Evolutionary conservation across 2,329 filamentous ascomycete genomes (phyloP).

Genomic region (Torrubiella hemipterigena): DNA sequence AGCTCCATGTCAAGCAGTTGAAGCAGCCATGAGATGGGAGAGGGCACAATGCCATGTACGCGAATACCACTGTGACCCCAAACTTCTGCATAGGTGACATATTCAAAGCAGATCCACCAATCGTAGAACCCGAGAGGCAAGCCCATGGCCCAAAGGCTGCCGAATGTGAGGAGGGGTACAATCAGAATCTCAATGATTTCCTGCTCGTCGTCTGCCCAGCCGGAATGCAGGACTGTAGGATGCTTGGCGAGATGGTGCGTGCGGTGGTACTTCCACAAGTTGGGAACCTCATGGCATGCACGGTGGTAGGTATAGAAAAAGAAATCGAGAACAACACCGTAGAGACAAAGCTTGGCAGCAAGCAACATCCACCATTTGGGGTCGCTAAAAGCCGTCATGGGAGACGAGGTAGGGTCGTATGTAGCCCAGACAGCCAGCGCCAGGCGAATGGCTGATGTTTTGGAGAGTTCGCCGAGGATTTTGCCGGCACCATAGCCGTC

Average conservation of each 20-base stretch:
- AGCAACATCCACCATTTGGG: constrained; percentile 14
- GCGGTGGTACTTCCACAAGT: constrained; percentile 1
- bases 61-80: constrained; percentile 16
- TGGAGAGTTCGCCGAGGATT: constrained; percentile 12
- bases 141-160: not conserved
- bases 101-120: constrained; percentile 1
- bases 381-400: constrained; percentile 3
- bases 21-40: constrained; percentile 18
- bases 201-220: not conserved
- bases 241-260: not conserved
- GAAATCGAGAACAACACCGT: constrained; percentile 26
- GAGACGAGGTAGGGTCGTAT: constrained; percentile 10
- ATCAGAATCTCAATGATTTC: not conserved
- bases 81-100: not conserved
- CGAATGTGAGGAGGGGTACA: not conserved
- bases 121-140: not conserved
- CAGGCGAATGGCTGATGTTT: constrained; percentile 13
- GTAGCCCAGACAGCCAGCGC: constrained; percentile 13
- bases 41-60: constrained; percentile 17
- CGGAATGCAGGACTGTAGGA: not conserved
- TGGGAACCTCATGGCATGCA: not conserved
- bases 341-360: constrained; percentile 17
- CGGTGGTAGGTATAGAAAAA: constrained; percentile 22
- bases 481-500: constrained; percentile 16
- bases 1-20: constrained; percentile 18